Conservation (phyloP, 1,284 basidiomycete species). For the Heterobasidion annosum region DNA sequence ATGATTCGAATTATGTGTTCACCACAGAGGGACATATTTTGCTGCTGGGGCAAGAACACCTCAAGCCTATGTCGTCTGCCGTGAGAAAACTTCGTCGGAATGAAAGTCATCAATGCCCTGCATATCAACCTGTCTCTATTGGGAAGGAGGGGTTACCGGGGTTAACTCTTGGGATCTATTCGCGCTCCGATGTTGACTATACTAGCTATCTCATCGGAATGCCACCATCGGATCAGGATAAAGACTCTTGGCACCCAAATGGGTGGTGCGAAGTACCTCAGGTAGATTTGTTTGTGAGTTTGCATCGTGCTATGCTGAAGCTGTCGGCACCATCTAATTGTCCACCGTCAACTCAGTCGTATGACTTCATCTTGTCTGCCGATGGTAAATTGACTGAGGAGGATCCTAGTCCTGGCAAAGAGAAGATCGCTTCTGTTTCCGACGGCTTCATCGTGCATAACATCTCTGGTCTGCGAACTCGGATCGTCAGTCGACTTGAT, state of each 20-base stretch:
- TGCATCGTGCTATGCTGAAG: not conserved
- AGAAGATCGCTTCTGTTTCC: conserved; percentile 53
- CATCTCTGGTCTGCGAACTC: conserved; percentile 66
- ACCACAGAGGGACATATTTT: conserved; percentile 94
- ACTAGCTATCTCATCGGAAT: conserved; percentile 57
- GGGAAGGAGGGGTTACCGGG: conserved; percentile 28
- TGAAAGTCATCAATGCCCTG: conserved; percentile 67
- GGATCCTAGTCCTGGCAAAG: conserved; percentile 57
- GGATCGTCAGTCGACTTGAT: conserved; percentile 72
- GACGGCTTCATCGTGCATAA: conserved; percentile 75
- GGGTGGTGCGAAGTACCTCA: conserved; percentile 70
- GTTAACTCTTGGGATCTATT: conserved; percentile 59
- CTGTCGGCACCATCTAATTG: conserved; percentile 2
- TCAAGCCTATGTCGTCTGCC: conserved; percentile 46
- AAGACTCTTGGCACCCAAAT: conserved; percentile 48
- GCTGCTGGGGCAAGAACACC: conserved; percentile 43
- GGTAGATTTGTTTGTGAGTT: conserved; percentile 64
- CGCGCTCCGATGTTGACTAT: conserved; percentile 71
- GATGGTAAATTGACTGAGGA: conserved; percentile 48
- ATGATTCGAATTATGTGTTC: conserved; percentile 79
- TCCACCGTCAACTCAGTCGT: conserved; percentile 35
- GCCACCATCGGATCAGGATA: conserved; percentile 38
- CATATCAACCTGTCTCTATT: conserved; percentile 42
- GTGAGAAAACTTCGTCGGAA: conserved; percentile 55
- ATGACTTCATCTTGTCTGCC: conserved; percentile 72